Base-by-base conservation (phyloP, 768 basidiomycete genomes). In the Lentinus brumalis region DNA sequence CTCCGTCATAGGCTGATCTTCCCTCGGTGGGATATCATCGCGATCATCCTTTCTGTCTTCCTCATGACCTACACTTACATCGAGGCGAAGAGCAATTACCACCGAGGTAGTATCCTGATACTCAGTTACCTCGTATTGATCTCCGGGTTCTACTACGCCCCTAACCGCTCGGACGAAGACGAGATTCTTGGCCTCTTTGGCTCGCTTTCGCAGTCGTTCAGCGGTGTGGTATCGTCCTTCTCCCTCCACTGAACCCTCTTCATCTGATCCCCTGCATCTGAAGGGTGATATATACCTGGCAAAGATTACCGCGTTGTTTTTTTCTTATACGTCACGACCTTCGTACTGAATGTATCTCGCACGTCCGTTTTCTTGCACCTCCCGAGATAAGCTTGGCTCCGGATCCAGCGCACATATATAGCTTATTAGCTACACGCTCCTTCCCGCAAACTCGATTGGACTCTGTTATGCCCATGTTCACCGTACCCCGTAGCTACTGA, bases 21-120 rank as follows among this genome's bases (percentile, higher is more conserved):
- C 83, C 97, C 97, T 0, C 87, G 95, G 66, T 99, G 96, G 96
- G 97, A 99, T 71, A 94, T 95, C 51, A 86, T 98, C 67, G 90
- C 88, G 30, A 89, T 98, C 70, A 91, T 98, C 66, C 83, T 99
- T 47, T 93, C 95, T 0, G 95, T 99, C 78, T 99, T 98, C 82
- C 76, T 98, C 64, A 86, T 99, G 82, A 98, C 97, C 0, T 99
- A 99, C 74, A 96, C 95, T 4, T 98, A 97, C 73, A 97, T 98
- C 68, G 97, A 99, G 76, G 95, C 95, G n/a, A 94, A 90, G 79
- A 92, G 91, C 67, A 98, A 98, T 76, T 99, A 99, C 73, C 94
- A 98, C 72, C 87, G 97, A 66, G 97, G 97, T 50, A 94, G 92
- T 67, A 97, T 97, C 60, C 86, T 99, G 49, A 89, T 98, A 56